phyloP scores from a whole-genome alignment of 371 early-diverging fungal genomes.

The Syncephalastrum contaminatum region DNA sequence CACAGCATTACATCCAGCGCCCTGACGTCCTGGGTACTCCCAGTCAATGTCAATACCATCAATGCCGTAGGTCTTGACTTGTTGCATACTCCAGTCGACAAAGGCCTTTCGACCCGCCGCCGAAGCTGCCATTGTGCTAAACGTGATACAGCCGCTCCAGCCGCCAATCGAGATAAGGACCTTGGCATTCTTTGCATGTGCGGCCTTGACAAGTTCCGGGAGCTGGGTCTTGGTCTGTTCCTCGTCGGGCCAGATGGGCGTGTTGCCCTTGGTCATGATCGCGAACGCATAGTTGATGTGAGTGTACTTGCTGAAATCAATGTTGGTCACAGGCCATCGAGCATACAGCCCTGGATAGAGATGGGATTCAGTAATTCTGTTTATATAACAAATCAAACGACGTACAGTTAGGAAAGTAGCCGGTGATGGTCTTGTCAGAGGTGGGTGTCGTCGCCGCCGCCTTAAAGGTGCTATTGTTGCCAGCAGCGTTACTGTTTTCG shows the following conservation, averaged over 20 bases:
- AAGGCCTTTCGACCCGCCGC: slow-evolving; percentile 42
- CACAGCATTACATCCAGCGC: slow-evolving; percentile 56
- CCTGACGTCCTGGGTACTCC: slow-evolving; percentile 63
- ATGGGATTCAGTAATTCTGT: slow-evolving; percentile 1
- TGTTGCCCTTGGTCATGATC: slow-evolving; percentile 28
- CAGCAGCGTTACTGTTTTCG: too few relatives aligned
- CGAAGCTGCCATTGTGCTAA: slow-evolving; percentile 49
- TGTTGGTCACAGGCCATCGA: slow-evolving; percentile 24
- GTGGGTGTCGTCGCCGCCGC: too few relatives aligned
- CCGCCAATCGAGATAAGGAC: slow-evolving; percentile 56
- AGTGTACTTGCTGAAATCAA: slow-evolving; percentile 54
- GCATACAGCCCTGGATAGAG: slow-evolving; percentile 21
- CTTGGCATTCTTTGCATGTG: slow-evolving; percentile 50
- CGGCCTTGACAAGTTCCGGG: slow-evolving; percentile 38
- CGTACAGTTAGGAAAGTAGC: slow-evolving; percentile 44
- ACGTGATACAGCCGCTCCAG: slow-evolving; percentile 31
- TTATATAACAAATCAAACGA: slow-evolving; percentile 2
- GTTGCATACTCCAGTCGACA: slow-evolving; percentile 47
- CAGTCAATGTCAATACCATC: slow-evolving; percentile 63
- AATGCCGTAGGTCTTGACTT: slow-evolving; percentile 48
- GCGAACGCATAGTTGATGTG: slow-evolving; percentile 61
- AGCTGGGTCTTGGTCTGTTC: slow-evolving; percentile 21
- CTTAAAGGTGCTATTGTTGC: too few relatives aligned
- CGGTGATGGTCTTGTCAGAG: slow-evolving; percentile 12
- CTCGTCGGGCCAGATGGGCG: slow-evolving; percentile 35